Evolutionary conservation across 2,329 filamentous ascomycete species (phyloP).

Genomic region (Colletotrichum lupini): DNA sequence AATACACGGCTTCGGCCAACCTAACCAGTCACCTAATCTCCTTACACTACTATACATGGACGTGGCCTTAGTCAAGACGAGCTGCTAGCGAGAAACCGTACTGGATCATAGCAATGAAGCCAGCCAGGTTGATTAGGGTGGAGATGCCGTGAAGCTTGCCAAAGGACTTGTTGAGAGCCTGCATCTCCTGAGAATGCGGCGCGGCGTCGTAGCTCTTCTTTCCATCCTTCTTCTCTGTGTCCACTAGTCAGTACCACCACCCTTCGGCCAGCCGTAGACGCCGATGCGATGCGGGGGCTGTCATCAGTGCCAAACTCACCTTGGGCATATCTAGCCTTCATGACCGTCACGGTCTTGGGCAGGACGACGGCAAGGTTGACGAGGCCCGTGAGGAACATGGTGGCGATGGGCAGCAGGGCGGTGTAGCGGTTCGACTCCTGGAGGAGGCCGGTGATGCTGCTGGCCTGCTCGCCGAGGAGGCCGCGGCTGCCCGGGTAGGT

Average conservation of each 20-base stretch:
- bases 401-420: conserved; percentile 75
- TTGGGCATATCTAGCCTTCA: conserved; percentile 82
- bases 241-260: neutral
- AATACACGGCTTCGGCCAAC: conserved; percentile 7
- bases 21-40: neutral
- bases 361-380: conserved; percentile 78
- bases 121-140: conserved; percentile 80
- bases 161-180: conserved; percentile 81
- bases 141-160: conserved; percentile 83
- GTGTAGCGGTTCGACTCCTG: conserved; percentile 69
- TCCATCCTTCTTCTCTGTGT: conserved; percentile 82
- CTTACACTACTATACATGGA: neutral
- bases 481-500: conserved; percentile 78
- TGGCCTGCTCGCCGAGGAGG: conserved; percentile 55
- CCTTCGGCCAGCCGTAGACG: too few relatives aligned
- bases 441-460: conserved; percentile 66
- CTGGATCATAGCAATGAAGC: conserved; percentile 74
- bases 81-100: conserved; percentile 83
- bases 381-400: conserved; percentile 77
- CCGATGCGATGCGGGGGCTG: too few relatives aligned
- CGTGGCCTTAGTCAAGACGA: conserved; percentile 60
- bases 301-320: conserved; percentile 57
- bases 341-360: conserved; percentile 79
- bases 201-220: conserved; percentile 85
- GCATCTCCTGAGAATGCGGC: conserved; percentile 88